These are phyloP conservation scores for Colletotrichum sp. DNA, from an alignment of 2,329 filamentous ascomycete genomes.

Conservation along the genomic window DNA sequence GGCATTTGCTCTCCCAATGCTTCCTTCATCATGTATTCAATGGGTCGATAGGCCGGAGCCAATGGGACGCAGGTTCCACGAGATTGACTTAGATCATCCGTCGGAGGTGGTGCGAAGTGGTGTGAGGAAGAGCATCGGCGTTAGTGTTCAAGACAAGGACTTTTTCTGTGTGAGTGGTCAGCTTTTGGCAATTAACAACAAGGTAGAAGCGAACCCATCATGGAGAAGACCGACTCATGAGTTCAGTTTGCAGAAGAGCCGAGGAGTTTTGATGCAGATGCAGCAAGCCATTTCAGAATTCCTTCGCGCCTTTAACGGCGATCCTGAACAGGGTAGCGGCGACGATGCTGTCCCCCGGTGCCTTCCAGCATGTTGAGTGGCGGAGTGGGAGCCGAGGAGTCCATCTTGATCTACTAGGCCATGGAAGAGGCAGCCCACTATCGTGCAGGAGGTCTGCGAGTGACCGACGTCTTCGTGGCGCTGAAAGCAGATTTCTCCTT, in stretches of 20 bases:
- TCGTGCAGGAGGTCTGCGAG: background rate
- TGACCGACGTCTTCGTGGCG: background rate
- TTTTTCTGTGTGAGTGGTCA: background rate
- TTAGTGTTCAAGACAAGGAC: background rate
- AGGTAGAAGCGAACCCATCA: background rate
- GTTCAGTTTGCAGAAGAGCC: background rate
- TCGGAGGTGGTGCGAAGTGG: too few relatives aligned
- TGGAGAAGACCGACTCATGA: background rate
- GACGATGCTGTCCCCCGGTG: background rate
- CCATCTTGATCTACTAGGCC: background rate
- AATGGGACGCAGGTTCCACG: background rate
- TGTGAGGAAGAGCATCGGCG: background rate
- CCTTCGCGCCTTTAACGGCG: background rate
- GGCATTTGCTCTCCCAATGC: background rate
- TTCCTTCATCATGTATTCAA: background rate
- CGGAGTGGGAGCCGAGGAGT: background rate
- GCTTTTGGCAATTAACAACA: background rate
- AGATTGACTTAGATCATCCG: too few relatives aligned
- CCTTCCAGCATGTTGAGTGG: background rate
- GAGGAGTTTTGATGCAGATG: background rate
- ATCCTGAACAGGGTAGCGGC: background rate
- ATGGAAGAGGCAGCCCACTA: too few relatives aligned
- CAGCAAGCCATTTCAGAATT: background rate
- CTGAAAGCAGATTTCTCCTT: background rate
- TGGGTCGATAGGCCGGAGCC: background rate